These are phyloP conservation scores for button mushroom (Agaricus bisporus) DNA, from an alignment of 768 basidiomycete species.

Conservation along the genomic window DNA sequence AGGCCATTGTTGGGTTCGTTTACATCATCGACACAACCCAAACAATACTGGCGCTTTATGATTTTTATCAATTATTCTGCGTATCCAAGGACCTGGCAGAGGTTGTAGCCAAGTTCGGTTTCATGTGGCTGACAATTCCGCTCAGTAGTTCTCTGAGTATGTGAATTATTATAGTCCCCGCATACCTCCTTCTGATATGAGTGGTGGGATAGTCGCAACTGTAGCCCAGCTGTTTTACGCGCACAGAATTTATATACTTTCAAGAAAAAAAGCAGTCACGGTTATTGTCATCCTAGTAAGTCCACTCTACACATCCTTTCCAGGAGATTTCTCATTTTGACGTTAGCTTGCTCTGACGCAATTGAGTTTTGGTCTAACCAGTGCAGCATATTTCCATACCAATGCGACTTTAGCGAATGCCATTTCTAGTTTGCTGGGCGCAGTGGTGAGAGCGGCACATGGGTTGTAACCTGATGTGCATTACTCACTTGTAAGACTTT, in stretches of 20 bases:
- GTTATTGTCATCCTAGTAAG: neutral
- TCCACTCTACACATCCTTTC: neutral
- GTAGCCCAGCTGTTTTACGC: neutral
- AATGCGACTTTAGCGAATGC: no score
- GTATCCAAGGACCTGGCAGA: no score
- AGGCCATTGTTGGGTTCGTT: neutral
- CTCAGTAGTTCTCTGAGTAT: neutral
- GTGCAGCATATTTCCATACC: neutral
- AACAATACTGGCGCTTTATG: neutral
- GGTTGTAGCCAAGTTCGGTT: neutral
- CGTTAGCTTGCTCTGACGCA: neutral
- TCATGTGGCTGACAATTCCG: neutral
- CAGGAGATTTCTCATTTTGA: neutral
- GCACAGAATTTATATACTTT: neutral
- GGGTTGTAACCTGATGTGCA: neutral
- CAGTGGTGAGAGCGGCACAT: neutral
- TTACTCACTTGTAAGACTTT: neutral
- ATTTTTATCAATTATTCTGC: neutral
- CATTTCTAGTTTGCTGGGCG: neutral
- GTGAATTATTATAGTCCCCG: neutral
- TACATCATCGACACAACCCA: slow-evolving; percentile 1
- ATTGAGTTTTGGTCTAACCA: neutral
- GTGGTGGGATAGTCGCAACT: neutral
- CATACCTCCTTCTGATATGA: neutral
- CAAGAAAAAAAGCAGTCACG: neutral